Evolutionary conservation across 2,329 filamentous ascomycete species (phyloP).

Genomic region (Colletotrichum sp.): DNA sequence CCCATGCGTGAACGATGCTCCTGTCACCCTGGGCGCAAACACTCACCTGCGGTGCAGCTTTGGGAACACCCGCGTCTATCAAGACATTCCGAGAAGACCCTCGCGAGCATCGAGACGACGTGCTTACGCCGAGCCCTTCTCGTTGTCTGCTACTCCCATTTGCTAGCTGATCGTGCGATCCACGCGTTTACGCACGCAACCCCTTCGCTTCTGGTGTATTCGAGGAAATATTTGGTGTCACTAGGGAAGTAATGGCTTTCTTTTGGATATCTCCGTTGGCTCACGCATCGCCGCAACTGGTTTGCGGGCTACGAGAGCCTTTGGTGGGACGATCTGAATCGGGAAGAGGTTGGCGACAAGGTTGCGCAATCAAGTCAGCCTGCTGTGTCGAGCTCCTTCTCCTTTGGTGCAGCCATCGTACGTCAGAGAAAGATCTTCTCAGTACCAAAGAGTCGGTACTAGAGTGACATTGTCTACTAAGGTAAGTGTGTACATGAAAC

Average conservation of each 20-base stretch:
- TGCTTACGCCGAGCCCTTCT: background rate
- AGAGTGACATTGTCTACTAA: background rate
- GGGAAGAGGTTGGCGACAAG: background rate
- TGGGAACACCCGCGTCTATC: background rate
- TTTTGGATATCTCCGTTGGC: background rate
- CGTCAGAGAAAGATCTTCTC: background rate
- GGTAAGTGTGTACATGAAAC: background rate
- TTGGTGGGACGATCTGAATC: background rate
- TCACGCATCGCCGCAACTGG: background rate
- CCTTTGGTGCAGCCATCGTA: background rate
- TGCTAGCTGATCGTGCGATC: rapidly evolving
- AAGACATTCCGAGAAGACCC: background rate
- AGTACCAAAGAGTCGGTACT: background rate
- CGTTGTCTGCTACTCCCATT: background rate
- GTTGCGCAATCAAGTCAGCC: background rate
- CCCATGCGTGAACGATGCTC: background rate
- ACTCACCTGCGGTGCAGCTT: background rate
- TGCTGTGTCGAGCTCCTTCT: background rate
- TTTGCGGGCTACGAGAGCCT: background rate
- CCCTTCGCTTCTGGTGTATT: background rate
- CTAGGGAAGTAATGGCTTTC: background rate
- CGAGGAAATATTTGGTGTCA: rapidly evolving
- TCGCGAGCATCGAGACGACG: background rate
- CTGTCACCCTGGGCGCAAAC: background rate
- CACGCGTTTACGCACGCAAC: background rate